A percentile compares a stretch with the other conserved stretches of the same genome.
Conservation (phyloP, 768 basidiomycete species). For the Suillus plorans region DNA sequence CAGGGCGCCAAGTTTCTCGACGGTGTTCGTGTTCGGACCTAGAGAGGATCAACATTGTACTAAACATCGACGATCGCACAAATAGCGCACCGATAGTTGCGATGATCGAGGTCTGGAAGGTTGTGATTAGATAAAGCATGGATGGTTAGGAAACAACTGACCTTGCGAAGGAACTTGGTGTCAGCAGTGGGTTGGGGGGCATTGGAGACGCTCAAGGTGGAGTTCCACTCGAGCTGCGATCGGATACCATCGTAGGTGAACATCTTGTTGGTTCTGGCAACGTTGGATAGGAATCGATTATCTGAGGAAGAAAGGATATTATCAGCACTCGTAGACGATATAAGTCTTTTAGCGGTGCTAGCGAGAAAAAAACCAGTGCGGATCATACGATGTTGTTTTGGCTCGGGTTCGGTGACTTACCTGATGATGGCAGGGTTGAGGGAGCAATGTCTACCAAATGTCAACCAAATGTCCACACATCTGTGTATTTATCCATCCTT, state of each 20-base stretch:
- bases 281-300: slow-evolving; percentile 12
- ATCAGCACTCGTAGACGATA: slow-evolving; percentile 17
- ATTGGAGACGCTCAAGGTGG: slow-evolving; percentile 72
- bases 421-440: slow-evolving; percentile 11
- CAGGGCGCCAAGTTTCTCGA: slow-evolving; percentile 84
- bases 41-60: slow-evolving; percentile 12
- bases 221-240: slow-evolving; percentile 92
- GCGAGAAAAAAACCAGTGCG: slow-evolving; percentile 8
- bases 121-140: slow-evolving; percentile 7
- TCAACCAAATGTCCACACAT: neutral
- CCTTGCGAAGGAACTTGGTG: slow-evolving; percentile 91
- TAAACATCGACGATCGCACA: neutral
- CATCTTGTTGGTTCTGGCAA: slow-evolving; percentile 36
- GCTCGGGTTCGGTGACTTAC: slow-evolving; percentile 20
- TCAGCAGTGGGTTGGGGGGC: slow-evolving; percentile 71
- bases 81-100: slow-evolving; percentile 85
- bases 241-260: slow-evolving; percentile 59
- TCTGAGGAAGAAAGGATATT: slow-evolving; percentile 8
- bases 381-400: slow-evolving; percentile 9
- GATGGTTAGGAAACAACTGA: slow-evolving; percentile 32
- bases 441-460: neutral
- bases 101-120: slow-evolving; percentile 89
- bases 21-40: slow-evolving; percentile 94
- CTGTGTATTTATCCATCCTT: slow-evolving; percentile 5
- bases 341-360: slow-evolving; percentile 18